Base-by-base conservation (phyloP, 345 rosid genomes). In the Bretschneidera sinensis region DNA sequence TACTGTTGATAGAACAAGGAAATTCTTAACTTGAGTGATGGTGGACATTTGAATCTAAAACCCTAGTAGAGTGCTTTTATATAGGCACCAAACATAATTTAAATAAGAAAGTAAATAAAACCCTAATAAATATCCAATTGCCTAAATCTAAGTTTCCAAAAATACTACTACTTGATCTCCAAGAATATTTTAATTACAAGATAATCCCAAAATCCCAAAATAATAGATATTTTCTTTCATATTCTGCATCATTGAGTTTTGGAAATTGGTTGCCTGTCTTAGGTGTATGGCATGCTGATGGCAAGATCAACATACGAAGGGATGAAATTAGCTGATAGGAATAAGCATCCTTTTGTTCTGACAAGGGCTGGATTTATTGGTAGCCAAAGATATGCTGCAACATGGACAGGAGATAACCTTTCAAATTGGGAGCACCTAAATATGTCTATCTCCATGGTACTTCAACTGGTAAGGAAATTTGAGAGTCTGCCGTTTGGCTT, bases 321-420 rank as follows among this genome's bases (percentile, higher is more conserved):
- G 69, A 85, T 86, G 89, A 71, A 77, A 75, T 78, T 81, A 73
- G 89, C 91, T 63, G 69, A 86, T 55, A 59, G 76, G 76, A 78
- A 76, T 59, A 89, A 82, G 75, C 86, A 91, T 35, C 96, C 98
- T 25, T 92, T 92, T 72, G 98, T 92, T 54, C 87, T 92, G 63
- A 86, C 98, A n/a, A 82, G 96, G 59, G 98, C 98, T 76, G 96
- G 98, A 74, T 92, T 86, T 59, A 65, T 82, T 50, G 95, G 96
- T 63, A 86, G 92, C 64, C 95, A 92, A 67, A 85, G 85, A 69
- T 83, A 83, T 78, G 96, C 92, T 54, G 96, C 98, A 31, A 89
- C 92, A 25, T 89, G 98, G 98, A 86, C 96, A 0, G 92, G 96
- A 67, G 98, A 92, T 79, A 92, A 92, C 70, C 84, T 86, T 63